These are phyloP conservation scores for Penicillium steckii DNA, from an alignment of 495 filamentous ascomycete genomes.

Conservation along the genomic window DNA sequence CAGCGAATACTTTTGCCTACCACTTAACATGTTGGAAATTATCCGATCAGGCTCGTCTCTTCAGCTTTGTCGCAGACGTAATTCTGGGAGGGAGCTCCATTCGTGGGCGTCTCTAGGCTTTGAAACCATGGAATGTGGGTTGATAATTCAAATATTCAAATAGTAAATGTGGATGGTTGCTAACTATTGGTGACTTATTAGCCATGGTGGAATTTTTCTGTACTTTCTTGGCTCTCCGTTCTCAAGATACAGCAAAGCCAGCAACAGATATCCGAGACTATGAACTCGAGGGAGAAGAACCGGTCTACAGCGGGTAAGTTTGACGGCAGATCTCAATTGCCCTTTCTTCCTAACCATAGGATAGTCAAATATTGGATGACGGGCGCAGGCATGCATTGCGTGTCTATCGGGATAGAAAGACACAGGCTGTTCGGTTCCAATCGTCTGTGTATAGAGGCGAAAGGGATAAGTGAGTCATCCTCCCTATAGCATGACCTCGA, in stretches of 20 bases:
- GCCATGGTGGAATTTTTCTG: conserved; percentile 78
- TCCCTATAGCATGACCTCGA: neutral
- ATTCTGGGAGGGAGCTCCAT: conserved; percentile 39
- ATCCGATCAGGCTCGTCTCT: conserved; percentile 51
- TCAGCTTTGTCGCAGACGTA: conserved; percentile 51
- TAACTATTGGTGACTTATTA: conserved; percentile 13
- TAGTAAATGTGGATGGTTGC: too few species aligned
- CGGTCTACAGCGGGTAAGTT: conserved; percentile 67
- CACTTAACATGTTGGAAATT: conserved; percentile 53
- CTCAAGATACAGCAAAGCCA: conserved; percentile 57
- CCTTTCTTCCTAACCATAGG: conserved; percentile 4
- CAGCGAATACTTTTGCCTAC: conserved; percentile 48
- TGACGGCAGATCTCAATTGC: neutral
- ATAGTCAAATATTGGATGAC: conserved; percentile 70
- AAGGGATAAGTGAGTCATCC: conserved; percentile 37
- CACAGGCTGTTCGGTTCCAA: conserved; percentile 59
- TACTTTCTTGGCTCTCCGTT: conserved; percentile 72
- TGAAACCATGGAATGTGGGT: conserved; percentile 56
- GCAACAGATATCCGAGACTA: conserved; percentile 56
- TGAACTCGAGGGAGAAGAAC: conserved; percentile 59
- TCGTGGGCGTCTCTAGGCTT: conserved; percentile 61
- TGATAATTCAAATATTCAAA: neutral
- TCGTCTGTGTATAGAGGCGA: conserved; percentile 44
- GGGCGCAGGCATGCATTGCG: conserved; percentile 68
- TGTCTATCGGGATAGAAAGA: conserved; percentile 65